These are phyloP conservation scores for Stenogyne calaminthoides DNA, from an alignment of 305 asterid species.

Conservation along the genomic window DNA sequence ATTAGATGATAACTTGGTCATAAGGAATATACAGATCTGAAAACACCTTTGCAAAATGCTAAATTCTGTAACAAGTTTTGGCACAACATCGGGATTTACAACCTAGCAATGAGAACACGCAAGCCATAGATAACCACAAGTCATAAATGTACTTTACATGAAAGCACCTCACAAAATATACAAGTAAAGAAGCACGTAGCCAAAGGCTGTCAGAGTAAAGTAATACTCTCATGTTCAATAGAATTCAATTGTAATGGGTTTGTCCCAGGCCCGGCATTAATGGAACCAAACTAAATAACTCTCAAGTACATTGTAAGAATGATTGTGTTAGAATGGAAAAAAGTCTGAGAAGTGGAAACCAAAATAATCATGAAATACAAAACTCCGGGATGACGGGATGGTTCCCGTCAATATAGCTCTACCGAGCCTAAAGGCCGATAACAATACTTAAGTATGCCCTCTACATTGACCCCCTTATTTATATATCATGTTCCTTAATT, in stretches of 20 bases:
- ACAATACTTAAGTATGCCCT: too few relatives aligned
- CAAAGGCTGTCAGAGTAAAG: neutral
- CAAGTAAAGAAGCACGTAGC: neutral
- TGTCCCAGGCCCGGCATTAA: neutral
- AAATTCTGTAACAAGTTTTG: neutral
- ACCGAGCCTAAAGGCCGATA: neutral
- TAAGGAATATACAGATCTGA: neutral
- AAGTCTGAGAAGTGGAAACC: neutral
- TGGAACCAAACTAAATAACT: neutral
- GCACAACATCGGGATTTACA: constrained; percentile 1
- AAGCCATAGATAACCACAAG: neutral
- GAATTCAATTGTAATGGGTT: neutral
- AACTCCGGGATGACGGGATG: neutral
- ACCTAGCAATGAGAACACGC: constrained; percentile 3
- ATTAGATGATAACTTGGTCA: neutral
- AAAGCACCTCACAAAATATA: neutral
- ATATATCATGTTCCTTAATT: neutral
- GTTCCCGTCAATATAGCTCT: neutral
- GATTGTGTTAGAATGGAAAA: neutral
- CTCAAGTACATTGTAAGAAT: neutral
- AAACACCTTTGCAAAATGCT: neutral
- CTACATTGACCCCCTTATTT: neutral
- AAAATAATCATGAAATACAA: neutral
- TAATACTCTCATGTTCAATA: neutral
- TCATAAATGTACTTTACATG: neutral